These are phyloP conservation scores for Gracilaria caudata DNA, from an alignment of 23 red algal genomes.

Conservation along the genomic window DNA sequence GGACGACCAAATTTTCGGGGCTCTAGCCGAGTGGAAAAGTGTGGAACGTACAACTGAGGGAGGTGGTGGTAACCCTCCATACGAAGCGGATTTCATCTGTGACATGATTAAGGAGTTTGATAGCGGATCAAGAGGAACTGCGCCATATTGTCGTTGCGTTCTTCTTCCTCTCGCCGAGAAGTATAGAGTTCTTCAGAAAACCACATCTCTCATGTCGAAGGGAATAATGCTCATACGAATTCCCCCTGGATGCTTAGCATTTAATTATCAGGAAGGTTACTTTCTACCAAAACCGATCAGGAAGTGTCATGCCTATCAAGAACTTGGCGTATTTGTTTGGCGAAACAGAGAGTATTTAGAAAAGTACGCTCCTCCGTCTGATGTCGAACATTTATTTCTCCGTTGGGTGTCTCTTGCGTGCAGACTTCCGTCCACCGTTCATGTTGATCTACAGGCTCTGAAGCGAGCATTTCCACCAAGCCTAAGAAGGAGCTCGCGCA, in stretches of 20 bases:
- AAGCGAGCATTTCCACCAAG: neutral
- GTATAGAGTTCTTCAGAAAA: constrained; percentile 14
- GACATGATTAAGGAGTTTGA: constrained; percentile 23
- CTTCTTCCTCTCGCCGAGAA: constrained; percentile 1
- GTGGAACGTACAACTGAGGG: no score
- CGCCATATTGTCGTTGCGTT: constrained; percentile 25
- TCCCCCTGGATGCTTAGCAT: neutral
- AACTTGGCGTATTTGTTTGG: constrained; percentile 2
- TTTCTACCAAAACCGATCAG: neutral
- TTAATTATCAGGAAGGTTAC: neutral
- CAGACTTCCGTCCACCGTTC: neutral
- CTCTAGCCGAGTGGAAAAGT: no score
- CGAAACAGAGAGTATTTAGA: neutral
- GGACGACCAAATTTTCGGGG: no score
- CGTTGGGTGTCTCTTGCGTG: neutral
- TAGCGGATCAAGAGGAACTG: neutral
- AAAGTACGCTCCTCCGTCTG: neutral
- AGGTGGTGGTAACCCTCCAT: constrained; percentile 25
- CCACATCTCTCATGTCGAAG: neutral
- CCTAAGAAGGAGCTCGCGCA: neutral
- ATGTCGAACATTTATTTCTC: neutral
- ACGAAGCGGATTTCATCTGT: neutral
- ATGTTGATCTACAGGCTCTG: neutral
- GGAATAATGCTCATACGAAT: neutral
- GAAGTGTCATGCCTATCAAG: neutral